Conservation (phyloP, 805 yeast genomes). For the Kuraishia ogatae region DNA sequence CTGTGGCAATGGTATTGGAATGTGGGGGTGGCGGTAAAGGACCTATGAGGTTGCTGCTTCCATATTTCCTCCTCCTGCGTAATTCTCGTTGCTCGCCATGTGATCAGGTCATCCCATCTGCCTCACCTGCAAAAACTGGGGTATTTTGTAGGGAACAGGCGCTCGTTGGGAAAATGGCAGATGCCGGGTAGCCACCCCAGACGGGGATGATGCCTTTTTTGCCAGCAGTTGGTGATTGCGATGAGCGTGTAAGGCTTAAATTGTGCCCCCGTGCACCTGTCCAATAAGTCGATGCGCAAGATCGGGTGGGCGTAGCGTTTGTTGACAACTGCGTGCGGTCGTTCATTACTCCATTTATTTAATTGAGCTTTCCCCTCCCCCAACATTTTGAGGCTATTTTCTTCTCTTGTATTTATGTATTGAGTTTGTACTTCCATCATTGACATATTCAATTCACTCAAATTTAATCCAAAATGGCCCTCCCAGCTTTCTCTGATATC, state of each 20-base stretch:
- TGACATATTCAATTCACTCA: neutral
- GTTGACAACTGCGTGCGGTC: neutral
- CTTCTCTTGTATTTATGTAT: neutral
- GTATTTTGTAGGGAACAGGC: neutral
- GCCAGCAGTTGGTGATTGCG: neutral
- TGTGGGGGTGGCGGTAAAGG: neutral
- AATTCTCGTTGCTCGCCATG: neutral
- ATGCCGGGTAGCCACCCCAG: neutral
- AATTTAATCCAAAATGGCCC: slow-evolving; percentile 42
- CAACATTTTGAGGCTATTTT: neutral
- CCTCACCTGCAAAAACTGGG: neutral
- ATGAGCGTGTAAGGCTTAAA: neutral
- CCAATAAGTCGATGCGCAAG: neutral
- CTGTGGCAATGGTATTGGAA: neutral
- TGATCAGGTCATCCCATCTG: neutral
- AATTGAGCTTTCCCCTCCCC: neutral
- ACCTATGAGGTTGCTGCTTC: neutral
- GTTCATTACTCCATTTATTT: neutral
- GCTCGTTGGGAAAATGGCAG: neutral
- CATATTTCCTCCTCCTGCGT: neutral
- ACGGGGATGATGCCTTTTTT: neutral
- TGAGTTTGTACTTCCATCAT: neutral
- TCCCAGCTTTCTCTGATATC: slow-evolving; percentile 89
- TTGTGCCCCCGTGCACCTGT: neutral
- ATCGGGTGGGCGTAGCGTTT: neutral